Evolutionary conservation across 1,284 basidiomycete genomes (phyloP), one percentile per base, ranked within the genome.

Genomic region (Exobasidium rhododendri): DNA sequence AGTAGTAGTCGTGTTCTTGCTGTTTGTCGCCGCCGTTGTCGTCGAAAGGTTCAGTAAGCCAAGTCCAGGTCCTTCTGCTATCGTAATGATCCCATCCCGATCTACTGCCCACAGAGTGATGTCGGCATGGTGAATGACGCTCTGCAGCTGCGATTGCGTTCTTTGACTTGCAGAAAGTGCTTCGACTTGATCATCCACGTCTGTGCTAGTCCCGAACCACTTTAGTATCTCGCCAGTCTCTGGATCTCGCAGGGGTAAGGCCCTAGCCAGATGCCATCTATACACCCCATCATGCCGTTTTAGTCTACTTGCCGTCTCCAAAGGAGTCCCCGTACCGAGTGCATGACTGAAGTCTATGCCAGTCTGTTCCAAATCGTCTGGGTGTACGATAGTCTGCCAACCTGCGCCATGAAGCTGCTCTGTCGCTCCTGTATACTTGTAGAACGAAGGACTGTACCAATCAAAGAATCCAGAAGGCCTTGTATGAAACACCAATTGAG

Each of bases 401-500:
- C 78, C 79, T 4, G 77, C 62, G 13, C 79, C 77, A 11, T 63
- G 71, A 56, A 67, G 61, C 51, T 69, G 67, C 10, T 59, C 64
- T 22, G 67, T 67, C 24, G 72, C 62, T 3, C 79, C 80, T 7
- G 80, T 81, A 65, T 74, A 80, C 4, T 70, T 69, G 62, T 75
- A 77, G 73, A 73, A 80, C 30, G 66, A 64, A 24, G 32, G 32
- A 20, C 28, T 44, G 24, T 56, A 56, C 55, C 55, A 56, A 43
- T 75, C 68, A 61, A 76, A 74, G 30, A 63, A 68, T 30, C 79
- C 79, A 13, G 74, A 66, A 20, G 76, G 72, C 20, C 58, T 62
- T 10, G 79, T 78, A 40, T 73, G 74, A 76, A 76, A 80, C 1
- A 80, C 71, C 54, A 81, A 63, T 44, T 80, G 78, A 1, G 80